Percentiles rank a stretch among this genome's conserved stretches.
These are phyloP conservation scores for Alternaria ventricosa DNA, from an alignment of 2,329 filamentous ascomycete genomes.

Conservation along the genomic window DNA sequence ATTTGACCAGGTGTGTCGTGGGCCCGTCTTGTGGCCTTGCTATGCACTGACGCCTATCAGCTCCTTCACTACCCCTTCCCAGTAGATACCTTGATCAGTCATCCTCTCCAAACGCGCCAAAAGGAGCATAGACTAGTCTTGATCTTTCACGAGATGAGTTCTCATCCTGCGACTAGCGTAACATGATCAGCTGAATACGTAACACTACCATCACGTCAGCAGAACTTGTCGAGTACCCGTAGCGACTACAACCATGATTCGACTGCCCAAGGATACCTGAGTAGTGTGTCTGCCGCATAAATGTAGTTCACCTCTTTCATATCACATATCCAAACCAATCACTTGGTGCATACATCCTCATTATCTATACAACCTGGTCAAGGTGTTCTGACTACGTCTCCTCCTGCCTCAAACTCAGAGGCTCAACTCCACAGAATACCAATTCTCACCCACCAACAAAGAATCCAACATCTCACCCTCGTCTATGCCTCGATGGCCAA, in stretches of 20 bases:
- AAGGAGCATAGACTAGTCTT: neutral
- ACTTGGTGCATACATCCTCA: neutral
- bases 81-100: neutral
- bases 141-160: neutral
- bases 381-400: neutral
- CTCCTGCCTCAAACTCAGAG: neutral
- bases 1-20: neutral
- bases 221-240: neutral
- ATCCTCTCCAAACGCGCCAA: neutral
- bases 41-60: neutral
- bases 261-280: neutral
- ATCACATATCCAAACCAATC: neutral
- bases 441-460: neutral
- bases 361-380: neutral
- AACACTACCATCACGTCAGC: neutral
- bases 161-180: neutral
- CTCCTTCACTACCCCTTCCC: neutral
- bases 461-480: neutral
- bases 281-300: neutral
- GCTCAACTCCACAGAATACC: neutral
- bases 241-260: neutral
- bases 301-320: neutral
- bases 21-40: neutral
- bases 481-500: neutral
- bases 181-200: neutral